Percentiles rank a stretch among this genome's conserved stretches.
phyloP scores from a whole-genome alignment of 805 yeast genomes.

The Kockiozyma suomiensis region DNA sequence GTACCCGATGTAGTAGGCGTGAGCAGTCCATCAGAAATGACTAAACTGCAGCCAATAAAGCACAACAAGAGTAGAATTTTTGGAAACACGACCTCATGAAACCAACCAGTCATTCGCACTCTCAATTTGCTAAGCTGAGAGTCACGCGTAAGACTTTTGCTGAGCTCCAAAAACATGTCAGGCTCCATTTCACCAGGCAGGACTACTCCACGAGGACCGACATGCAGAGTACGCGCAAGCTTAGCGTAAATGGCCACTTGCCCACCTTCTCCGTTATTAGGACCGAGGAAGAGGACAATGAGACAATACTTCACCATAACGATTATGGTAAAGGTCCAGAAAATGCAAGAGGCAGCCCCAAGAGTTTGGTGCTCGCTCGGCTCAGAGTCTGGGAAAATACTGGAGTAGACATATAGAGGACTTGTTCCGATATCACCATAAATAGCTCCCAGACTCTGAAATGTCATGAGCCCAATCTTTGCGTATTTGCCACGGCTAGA shows the following conservation, averaged over 20 bases:
- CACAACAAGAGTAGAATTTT: constrained; percentile 44
- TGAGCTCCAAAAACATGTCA: constrained; percentile 43
- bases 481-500: background rate
- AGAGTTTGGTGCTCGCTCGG: constrained; percentile 49
- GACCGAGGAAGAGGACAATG: constrained; percentile 54
- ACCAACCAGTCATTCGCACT: constrained; percentile 20
- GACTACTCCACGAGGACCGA: constrained; percentile 46
- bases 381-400: constrained; percentile 39
- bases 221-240: constrained; percentile 52
- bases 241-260: constrained; percentile 66
- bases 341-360: constrained; percentile 57
- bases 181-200: constrained; percentile 44
- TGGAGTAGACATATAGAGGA: constrained; percentile 55
- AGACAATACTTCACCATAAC: constrained; percentile 56
- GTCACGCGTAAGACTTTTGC: constrained; percentile 46
- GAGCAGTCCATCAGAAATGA: constrained; percentile 60
- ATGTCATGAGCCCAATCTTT: constrained; percentile 39
- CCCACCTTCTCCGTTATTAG: constrained; percentile 65
- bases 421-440: constrained; percentile 68
- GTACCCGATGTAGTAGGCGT: constrained; percentile 61
- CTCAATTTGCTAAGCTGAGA: constrained; percentile 1
- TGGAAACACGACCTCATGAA: constrained; percentile 37
- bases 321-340: constrained; percentile 57
- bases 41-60: constrained; percentile 59
- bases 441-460: constrained; percentile 60